phyloP scores from a whole-genome alignment of 2,329 filamentous ascomycete species.

The Xylariaceae sp. region DNA sequence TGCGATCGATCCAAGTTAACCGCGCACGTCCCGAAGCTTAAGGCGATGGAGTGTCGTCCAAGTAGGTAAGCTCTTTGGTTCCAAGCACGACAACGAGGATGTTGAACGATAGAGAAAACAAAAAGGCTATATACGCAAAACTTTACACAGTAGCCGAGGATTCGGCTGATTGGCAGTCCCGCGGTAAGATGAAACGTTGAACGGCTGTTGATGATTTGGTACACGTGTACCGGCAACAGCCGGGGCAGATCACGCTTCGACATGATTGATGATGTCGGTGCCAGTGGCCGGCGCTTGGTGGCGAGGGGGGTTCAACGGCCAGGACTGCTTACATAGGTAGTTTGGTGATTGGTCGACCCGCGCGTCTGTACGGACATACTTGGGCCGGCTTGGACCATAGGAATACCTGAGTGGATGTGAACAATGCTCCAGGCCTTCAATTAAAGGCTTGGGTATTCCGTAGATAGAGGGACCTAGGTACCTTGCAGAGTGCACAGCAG shows the following conservation, averaged over 20 bases:
- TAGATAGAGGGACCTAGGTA: too few relatives aligned
- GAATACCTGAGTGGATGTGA: background rate
- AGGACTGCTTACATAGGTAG: background rate
- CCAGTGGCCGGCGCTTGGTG: background rate
- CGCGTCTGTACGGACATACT: too few relatives aligned
- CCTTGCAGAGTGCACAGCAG: too few relatives aligned
- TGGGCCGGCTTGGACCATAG: background rate
- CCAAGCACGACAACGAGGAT: too few relatives aligned
- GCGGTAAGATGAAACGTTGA: too few relatives aligned
- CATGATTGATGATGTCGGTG: background rate
- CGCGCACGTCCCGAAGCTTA: background rate
- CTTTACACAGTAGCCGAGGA: too few relatives aligned
- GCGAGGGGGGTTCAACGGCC: background rate
- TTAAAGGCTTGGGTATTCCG: background rate
- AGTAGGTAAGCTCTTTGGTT: too few relatives aligned
- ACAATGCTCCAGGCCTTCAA: constrained; percentile 1
- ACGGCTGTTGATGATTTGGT: too few relatives aligned
- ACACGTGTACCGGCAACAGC: background rate
- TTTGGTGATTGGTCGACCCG: background rate
- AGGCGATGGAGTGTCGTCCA: too few relatives aligned
- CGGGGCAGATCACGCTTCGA: background rate
- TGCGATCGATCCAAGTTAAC: background rate
- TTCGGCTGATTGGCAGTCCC: background rate
- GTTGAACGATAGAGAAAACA: too few relatives aligned
- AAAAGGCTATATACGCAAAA: too few relatives aligned